Base-by-base conservation (phyloP, 129 eudicot species). In the Artemisia tridentata region DNA sequence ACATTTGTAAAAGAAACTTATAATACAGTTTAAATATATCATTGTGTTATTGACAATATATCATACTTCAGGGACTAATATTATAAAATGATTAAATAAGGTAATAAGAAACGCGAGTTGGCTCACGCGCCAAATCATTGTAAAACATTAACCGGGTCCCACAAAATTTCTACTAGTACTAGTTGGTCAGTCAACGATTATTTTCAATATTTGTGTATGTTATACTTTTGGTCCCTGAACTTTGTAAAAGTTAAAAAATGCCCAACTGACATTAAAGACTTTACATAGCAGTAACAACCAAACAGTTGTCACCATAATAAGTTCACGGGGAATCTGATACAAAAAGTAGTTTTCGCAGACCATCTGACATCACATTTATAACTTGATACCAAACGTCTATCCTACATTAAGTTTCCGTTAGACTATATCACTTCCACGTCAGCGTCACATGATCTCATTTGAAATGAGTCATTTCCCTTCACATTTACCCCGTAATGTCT, bases 241-340 rank as follows among this genome's bases (percentile, higher is more conserved):
- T 31, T 17, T 34, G 3, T 25, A 63, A 16, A 13, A 38, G 19
- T 52, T 45, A 11, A 29, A 29, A 63, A 52, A 25, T 25, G 31
- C 20, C 51, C 63, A 69, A 63, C 15, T 63, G 25, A 53, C 72
- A 45, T 54, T 63, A 23, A 70, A 41, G 64, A 54, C 71, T 68
- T 70, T 56, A 21, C 71, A 50, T 70, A 69, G 13, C 12, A 50
- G 10, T 45, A 45, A 58, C 71, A 34, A 77, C 41, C 57, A 70
- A 63, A 52, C 76, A 77, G 80, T 41, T 76, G 80, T 69, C 64
- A 25, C 64, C 29, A n/a, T 61, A 50, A 61, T 69, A 51, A 19
- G 61, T 25, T 77, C 81, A 77, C 76, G 76, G 45, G 81, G 18
- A 52, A 17, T 52, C 81, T 46, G 76, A 51, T 56, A 7, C 57